Conservation (phyloP, 805 yeast genomes). For the Wickerhamomyces chambardii region DNA sequence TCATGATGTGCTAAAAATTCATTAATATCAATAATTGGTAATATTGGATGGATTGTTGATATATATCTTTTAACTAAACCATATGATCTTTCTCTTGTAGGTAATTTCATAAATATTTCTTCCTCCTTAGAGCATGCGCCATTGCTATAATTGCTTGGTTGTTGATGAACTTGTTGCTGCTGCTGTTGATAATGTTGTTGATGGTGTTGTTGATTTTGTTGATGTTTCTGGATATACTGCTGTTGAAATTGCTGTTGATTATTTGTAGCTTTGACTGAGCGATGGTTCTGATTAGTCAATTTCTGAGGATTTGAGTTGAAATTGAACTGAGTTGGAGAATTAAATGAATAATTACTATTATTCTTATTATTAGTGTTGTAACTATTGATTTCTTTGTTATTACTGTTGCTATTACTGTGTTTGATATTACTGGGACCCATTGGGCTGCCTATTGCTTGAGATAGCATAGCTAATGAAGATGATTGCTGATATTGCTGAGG, state of each 20-base stretch:
- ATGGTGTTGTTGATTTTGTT: background rate
- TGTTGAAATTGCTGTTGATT: background rate
- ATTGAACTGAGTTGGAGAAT: no score
- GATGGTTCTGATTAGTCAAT: no score
- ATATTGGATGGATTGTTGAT: conserved; percentile 44
- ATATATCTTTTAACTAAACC: conserved; percentile 39
- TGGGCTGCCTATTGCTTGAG: no score
- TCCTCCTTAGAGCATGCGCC: conserved; percentile 12
- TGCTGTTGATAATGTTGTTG: background rate
- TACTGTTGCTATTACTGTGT: background rate
- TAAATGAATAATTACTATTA: no score
- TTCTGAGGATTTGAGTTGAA: no score
- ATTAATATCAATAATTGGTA: conserved; percentile 40
- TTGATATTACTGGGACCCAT: no score
- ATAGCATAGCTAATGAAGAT: no score
- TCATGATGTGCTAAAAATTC: conserved; percentile 38
- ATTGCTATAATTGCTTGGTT: conserved; percentile 5
- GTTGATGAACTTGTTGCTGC: conserved; percentile 5
- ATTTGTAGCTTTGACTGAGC: background rate
- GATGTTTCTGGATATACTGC: background rate
- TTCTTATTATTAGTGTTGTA: no score
- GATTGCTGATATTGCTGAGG: no score
- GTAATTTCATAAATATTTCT: conserved; percentile 34
- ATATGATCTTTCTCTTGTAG: conserved; percentile 34
- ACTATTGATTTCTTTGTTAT: background rate